Evolutionary conservation across 352 stramenopile species (phyloP).

Genomic region (Globisporangium carolinianum): DNA sequence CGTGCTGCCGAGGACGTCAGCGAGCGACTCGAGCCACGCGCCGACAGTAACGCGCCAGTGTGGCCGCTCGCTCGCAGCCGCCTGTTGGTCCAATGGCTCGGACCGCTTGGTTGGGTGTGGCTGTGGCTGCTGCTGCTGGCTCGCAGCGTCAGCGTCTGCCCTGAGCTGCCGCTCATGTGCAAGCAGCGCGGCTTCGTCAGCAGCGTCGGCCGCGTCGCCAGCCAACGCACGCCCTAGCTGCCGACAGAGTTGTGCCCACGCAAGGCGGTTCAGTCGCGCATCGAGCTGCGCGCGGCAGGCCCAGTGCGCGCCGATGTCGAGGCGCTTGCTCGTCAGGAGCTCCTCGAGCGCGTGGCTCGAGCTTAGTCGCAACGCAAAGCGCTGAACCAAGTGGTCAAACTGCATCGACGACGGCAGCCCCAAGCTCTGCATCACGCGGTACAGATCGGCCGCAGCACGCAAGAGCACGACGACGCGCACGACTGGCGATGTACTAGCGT

Average conservation of each 20-base stretch:
- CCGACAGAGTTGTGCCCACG: constrained; percentile 39
- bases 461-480: constrained; percentile 54
- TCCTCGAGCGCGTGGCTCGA: constrained; percentile 35
- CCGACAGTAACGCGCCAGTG: not conserved
- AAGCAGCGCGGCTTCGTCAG: constrained; percentile 28
- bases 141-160: constrained; percentile 4
- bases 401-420: constrained; percentile 20
- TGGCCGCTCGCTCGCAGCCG: not conserved
- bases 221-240: constrained; percentile 33
- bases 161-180: constrained; percentile 14
- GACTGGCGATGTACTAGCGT: constrained; percentile 14
- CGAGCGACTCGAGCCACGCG: constrained; percentile 17
- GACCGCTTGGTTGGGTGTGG: no score
- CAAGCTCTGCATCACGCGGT: constrained; percentile 17
- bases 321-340: constrained; percentile 47
- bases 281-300: constrained; percentile 44
- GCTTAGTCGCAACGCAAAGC: constrained; percentile 1
- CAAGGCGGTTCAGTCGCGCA: constrained; percentile 45
- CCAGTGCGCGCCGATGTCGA: constrained; percentile 45
- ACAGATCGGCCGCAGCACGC: constrained; percentile 11
- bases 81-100: not conserved
- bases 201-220: constrained; percentile 15
- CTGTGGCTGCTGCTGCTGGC: no score
- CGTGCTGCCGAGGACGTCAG: constrained; percentile 22
- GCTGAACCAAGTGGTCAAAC: constrained; percentile 11